Evolutionary conservation across 192 early-diverging fungal genomes (phyloP), one percentile per base, ranked within the genome.

Genomic region (Globomyces pollinis-pini): DNA sequence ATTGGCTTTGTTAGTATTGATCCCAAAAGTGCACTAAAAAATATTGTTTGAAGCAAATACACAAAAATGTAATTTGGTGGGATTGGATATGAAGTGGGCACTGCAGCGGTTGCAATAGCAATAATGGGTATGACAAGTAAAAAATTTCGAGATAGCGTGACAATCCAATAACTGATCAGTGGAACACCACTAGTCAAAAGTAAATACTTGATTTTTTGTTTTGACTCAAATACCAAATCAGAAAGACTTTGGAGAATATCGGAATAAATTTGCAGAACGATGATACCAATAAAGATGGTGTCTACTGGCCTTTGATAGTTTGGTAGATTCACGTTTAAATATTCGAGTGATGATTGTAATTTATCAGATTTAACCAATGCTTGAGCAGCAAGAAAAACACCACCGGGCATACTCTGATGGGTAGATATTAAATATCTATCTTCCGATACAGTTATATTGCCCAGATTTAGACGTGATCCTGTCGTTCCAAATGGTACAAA

Each of bases 161-260:
- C 50, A 52, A 52, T 18, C 50, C 50, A 52, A 16, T 52, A 52
- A 24, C 50, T 52, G 6, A 16, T 9, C 50, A 52, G 21, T 6
- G 50, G 50, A 32, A 52, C 50, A 1, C 50, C 50, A 2, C 18
- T 34, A 12, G 50, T 16, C 13, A 52, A 24, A 1, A 52, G 16
- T 16, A 52, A 24, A 36, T 24, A 52, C 50, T 52, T 52, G 15
- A 52, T 52, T 36, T 24, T 52, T 52, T 52, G 18, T 2, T 20
- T 12, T 15, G 50, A 52, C 6, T 52, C 50, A 32, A 12, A 36
- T 6, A 52, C 16, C 6, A 24, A 15, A 16, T 52, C 50, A 7
- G 34, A 34, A 9, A 52, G 50, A 9, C 18, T 36, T 16, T 24
- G 18, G 7, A 52, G 15, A 0, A 52, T 16, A 36, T 52, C 50